A percentile compares a stretch with the other conserved stretches of the same genome.
phyloP scores from a whole-genome alignment of 2,329 filamentous ascomycete genomes.

The Clonostachys sp. region DNA sequence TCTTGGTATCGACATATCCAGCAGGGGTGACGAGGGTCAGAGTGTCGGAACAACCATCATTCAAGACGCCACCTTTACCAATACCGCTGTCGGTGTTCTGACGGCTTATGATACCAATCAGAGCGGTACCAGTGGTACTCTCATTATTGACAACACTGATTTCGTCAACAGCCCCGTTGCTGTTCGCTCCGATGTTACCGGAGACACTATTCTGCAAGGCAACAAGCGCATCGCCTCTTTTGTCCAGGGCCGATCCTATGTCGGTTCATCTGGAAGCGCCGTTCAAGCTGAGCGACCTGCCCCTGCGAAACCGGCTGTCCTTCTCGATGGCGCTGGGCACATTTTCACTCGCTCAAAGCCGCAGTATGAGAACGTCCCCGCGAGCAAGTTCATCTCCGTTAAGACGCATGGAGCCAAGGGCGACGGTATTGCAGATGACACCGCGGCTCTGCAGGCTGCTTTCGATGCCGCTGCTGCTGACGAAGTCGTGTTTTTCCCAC shows the following conservation, averaged over 20 bases:
- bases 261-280: constrained; percentile 36
- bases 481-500: constrained; percentile 20
- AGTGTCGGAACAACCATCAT: constrained; percentile 83
- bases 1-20: constrained; percentile 77
- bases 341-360: constrained; percentile 85
- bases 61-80: constrained; percentile 73
- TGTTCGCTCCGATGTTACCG: constrained; percentile 54
- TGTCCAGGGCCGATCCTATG: constrained; percentile 75
- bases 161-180: constrained; percentile 66
- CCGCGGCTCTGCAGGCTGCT: constrained; percentile 73
- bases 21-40: constrained; percentile 47
- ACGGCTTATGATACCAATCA: constrained; percentile 56
- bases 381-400: constrained; percentile 72
- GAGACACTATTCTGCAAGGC: constrained; percentile 58
- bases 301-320: constrained; percentile 58
- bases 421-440: constrained; percentile 85
- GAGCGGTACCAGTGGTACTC: constrained; percentile 68
- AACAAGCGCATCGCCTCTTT: constrained; percentile 67
- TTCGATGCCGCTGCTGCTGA: constrained; percentile 62
- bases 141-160: constrained; percentile 88
- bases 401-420: constrained; percentile 80
- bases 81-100: constrained; percentile 61
- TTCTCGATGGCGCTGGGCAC: constrained; percentile 60
- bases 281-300: constrained; percentile 54
- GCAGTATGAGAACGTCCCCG: constrained; percentile 69